phyloP scores from a whole-genome alignment of 306 rosid species.

The Quercus gilva region DNA sequence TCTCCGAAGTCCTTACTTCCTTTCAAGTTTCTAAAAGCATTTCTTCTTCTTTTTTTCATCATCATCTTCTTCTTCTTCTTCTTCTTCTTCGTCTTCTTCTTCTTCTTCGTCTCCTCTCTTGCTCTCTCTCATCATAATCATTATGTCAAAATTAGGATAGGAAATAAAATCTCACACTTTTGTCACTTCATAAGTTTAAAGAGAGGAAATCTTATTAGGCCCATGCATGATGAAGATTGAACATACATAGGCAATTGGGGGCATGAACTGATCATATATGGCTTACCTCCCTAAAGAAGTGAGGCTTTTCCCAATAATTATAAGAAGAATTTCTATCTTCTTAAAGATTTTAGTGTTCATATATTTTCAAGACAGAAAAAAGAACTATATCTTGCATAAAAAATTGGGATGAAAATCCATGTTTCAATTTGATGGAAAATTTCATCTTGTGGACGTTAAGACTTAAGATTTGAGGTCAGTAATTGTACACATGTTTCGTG shows the following conservation, averaged over 20 bases:
- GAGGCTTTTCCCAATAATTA: neutral
- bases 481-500: no score
- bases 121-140: no score
- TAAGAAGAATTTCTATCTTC: neutral
- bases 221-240: no score
- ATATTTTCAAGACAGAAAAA: neutral
- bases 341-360: neutral
- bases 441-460: neutral
- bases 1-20: slow-evolving; percentile 13
- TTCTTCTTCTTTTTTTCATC: neutral
- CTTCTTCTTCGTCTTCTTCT: neutral
- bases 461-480: neutral
- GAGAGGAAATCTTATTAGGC: no score
- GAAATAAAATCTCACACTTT: no score
- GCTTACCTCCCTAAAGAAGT: neutral
- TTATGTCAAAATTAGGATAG: no score
- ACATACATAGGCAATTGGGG: no score
- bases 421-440: no score
- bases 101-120: neutral
- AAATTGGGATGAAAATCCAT: neutral
- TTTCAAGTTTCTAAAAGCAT: slow-evolving; percentile 1
- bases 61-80: neutral
- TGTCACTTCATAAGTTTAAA: no score
- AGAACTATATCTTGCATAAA: neutral
- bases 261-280: neutral